Base-by-base conservation (phyloP, 768 basidiomycete species). In the Neoboletus brunneissimus region DNA sequence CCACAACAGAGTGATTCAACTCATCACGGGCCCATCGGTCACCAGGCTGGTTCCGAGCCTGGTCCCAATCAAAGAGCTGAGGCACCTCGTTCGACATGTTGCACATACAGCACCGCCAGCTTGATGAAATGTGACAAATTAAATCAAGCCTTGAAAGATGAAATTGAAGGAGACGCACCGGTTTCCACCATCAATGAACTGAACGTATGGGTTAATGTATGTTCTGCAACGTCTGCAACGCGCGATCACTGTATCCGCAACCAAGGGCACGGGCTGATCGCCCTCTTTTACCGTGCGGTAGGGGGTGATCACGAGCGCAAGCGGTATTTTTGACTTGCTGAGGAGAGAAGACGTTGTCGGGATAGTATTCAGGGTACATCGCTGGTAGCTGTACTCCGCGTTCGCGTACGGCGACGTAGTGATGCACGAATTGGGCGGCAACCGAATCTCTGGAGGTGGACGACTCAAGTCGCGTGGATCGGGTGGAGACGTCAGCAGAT, bases 91-190 rank as follows among this genome's bases (percentile, higher is more conserved):
- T 99, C 41, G 92, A 90, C 82, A 98, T 86, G 66, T 89, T 91
- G 73, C 97, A 99, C 94, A 99, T 94, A 74, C 94, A 96, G 73
- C 97, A 99, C 70, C 97, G 90, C 97, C 97, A 99, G 60, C 90
- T 89, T 53, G 25, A 54, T 15, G 25, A 45, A 11, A 37, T 4
- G 31, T 2, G 1, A 41, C 4, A 32, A n/a, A 55, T 65, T 34
- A 58, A 54, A 54, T 48, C 34, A 51, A 34, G 35, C 6, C 12
- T 3, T 5, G 7, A 43, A 34, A 10, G 34, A 23, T 1, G 16
- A 48, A 35, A n/a, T 6, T 40, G 40, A 4, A 32, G 18, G 29
- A 56, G 53, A 75, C 79, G 58, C 61, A 88, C 83, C 94, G 86
- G 73, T 94, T 95, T 31, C 97, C 97, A 53, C 94, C 94, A 66